Percentiles rank a stretch among this genome's conserved stretches.
Evolutionary conservation across 208 protist species (phyloP).

Genomic region (Wallacemonas sp.): DNA sequence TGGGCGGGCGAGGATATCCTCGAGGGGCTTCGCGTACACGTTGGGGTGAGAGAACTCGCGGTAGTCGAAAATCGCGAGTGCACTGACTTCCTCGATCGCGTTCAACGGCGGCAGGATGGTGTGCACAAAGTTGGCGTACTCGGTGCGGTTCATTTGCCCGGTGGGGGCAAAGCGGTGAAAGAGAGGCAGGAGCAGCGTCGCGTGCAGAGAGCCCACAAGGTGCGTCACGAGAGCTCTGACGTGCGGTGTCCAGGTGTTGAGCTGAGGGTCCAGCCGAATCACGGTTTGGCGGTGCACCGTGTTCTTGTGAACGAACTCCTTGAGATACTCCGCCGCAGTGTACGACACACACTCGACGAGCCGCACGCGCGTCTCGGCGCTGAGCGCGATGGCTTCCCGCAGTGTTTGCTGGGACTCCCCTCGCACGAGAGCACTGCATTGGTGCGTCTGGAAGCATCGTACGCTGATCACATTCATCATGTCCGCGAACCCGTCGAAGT

Average conservation of each 20-base stretch:
- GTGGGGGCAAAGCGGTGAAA: slow-evolving; percentile 55
- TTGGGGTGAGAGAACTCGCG: slow-evolving; percentile 44
- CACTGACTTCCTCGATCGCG: slow-evolving; percentile 46
- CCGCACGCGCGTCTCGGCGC: slow-evolving; percentile 65
- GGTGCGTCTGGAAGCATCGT: slow-evolving; percentile 72
- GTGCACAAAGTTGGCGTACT: slow-evolving; percentile 57
- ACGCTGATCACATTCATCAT: slow-evolving; percentile 89
- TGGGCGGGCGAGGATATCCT: neutral
- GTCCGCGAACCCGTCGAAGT: slow-evolving; percentile 78
- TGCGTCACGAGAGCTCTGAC: slow-evolving; percentile 70
- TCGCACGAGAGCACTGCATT: slow-evolving; percentile 32
- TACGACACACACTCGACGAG: slow-evolving; percentile 69
- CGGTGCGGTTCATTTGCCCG: slow-evolving; percentile 50
- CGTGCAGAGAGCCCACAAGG: slow-evolving; percentile 47
- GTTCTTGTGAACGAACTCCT: slow-evolving; percentile 53
- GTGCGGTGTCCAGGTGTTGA: slow-evolving; percentile 68
- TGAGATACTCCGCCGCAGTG: slow-evolving; percentile 61
- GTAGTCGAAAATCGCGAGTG: slow-evolving; percentile 66
- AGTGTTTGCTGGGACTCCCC: slow-evolving; percentile 17
- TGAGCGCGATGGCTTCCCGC: slow-evolving; percentile 54
- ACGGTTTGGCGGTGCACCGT: slow-evolving; percentile 51
- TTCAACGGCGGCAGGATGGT: slow-evolving; percentile 57
- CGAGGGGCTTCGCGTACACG: slow-evolving; percentile 5
- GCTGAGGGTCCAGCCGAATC: slow-evolving; percentile 47
- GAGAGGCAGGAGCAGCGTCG: slow-evolving; percentile 59